Conservation (phyloP, 768 basidiomycete genomes). For the Termitomyces sp. region DNA sequence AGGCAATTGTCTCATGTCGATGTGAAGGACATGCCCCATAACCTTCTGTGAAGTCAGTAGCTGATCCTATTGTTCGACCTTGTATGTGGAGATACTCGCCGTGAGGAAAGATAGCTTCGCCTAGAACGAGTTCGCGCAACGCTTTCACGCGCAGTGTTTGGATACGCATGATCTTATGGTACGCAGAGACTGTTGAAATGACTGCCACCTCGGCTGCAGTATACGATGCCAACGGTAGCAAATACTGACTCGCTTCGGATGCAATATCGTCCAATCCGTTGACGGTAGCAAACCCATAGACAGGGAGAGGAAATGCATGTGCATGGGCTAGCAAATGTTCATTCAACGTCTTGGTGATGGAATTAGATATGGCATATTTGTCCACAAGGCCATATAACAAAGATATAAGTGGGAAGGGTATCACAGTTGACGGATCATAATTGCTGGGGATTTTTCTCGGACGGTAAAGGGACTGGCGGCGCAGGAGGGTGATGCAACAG, state of each 20-base stretch:
- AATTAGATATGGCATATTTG: constrained; percentile 55
- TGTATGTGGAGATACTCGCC: constrained; percentile 26
- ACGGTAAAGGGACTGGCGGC: constrained; percentile 31
- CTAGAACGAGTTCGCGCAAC: constrained; percentile 44
- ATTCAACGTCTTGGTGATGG: constrained; percentile 36
- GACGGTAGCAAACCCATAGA: constrained; percentile 51
- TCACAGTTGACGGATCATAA: constrained; percentile 40
- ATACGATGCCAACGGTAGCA: constrained; percentile 56
- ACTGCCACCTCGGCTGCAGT: constrained; percentile 39
- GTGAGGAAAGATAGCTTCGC: constrained; percentile 66
- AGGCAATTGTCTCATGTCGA: constrained; percentile 30
- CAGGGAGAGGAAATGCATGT: constrained; percentile 42
- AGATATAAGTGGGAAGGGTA: constrained; percentile 57
- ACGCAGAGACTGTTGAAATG: constrained; percentile 54
- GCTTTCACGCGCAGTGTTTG: constrained; percentile 52
- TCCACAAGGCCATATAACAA: constrained; percentile 53
- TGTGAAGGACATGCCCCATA: constrained; percentile 61
- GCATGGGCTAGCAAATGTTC: constrained; percentile 53
- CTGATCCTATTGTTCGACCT: constrained; percentile 1
- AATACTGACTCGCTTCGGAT: constrained; percentile 50
- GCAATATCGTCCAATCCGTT: constrained; percentile 43
- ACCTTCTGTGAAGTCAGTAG: constrained; percentile 21
- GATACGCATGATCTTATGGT: constrained; percentile 56
- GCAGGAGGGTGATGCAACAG: constrained; percentile 51
- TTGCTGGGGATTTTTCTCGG: constrained; percentile 20